phyloP scores from a whole-genome alignment of 805 yeast species.

The Candida corydali region DNA sequence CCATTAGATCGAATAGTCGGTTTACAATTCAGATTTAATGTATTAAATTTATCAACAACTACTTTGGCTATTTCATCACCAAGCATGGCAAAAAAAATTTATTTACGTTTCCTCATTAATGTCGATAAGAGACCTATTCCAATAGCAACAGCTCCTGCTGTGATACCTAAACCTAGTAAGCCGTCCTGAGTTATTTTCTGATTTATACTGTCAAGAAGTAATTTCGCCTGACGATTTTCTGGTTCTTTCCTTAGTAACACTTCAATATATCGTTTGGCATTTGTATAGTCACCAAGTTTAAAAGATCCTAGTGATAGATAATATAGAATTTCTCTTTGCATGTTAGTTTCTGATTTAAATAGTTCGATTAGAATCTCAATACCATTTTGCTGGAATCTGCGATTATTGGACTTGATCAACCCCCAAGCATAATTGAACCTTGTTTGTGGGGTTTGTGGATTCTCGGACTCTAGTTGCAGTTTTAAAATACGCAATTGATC shows the following conservation, averaged over 20 bases:
- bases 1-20: conserved; percentile 64
- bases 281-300: conserved; percentile 81
- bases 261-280: conserved; percentile 83
- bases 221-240: conserved; percentile 70
- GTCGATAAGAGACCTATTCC: conserved; percentile 62
- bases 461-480: conserved; percentile 75
- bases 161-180: conserved; percentile 79
- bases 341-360: conserved; percentile 71
- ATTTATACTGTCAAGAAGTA: conserved; percentile 72
- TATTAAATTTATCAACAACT: conserved; percentile 26
- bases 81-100: conserved; percentile 5
- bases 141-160: conserved; percentile 81
- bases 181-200: conserved; percentile 86
- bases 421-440: conserved; percentile 97
- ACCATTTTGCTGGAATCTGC: conserved; percentile 71
- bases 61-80: conserved; percentile 20
- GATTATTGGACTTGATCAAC: conserved; percentile 63
- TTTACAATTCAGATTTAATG: conserved; percentile 42
- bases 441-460: conserved; percentile 76
- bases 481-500: conserved; percentile 74
- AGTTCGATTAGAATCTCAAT: conserved; percentile 65
- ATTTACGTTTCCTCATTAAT: conserved; percentile 19
- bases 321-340: conserved; percentile 86
- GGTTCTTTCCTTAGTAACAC: conserved; percentile 78
- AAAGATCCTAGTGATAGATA: conserved; percentile 84